phyloP scores from a whole-genome alignment of 2,329 filamentous ascomycete species.

The Dactylellina drechsleri region DNA sequence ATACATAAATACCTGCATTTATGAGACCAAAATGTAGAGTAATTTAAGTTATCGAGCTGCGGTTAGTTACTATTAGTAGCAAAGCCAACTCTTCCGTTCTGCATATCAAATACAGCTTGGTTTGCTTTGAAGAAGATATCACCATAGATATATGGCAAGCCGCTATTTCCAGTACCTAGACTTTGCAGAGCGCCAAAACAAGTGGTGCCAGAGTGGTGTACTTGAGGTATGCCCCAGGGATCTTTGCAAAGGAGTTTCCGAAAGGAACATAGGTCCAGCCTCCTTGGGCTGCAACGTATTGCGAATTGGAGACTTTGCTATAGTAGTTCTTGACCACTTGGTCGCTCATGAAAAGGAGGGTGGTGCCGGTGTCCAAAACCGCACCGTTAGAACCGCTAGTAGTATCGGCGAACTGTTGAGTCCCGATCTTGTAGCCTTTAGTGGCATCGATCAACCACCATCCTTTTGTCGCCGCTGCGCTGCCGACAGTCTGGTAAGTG shows the following conservation, averaged over 20 bases:
- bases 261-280: slow-evolving; percentile 70
- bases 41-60: too few species aligned
- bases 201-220: slow-evolving; percentile 68
- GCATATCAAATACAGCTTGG: slow-evolving; percentile 37
- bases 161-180: slow-evolving; percentile 64
- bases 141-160: slow-evolving; percentile 70
- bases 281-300: slow-evolving; percentile 63
- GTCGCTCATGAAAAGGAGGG: slow-evolving; percentile 71
- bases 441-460: slow-evolving; percentile 59
- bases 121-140: slow-evolving; percentile 70
- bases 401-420: slow-evolving; percentile 15
- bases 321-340: slow-evolving; percentile 72
- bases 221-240: slow-evolving; percentile 68
- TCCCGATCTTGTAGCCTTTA: slow-evolving; percentile 35
- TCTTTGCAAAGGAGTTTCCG: slow-evolving; percentile 69
- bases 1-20: not conserved
- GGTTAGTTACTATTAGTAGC: slow-evolving; percentile 8
- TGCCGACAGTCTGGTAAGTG: slow-evolving; percentile 71
- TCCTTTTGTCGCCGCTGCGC: slow-evolving; percentile 75
- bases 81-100: slow-evolving; percentile 23
- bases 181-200: slow-evolving; percentile 76
- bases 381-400: slow-evolving; percentile 16
- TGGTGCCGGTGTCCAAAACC: slow-evolving; percentile 72
- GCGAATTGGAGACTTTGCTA: slow-evolving; percentile 66
- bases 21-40: not conserved